phyloP scores from a whole-genome alignment of 2,329 filamentous ascomycete species.

The Phialophora chinensis region DNA sequence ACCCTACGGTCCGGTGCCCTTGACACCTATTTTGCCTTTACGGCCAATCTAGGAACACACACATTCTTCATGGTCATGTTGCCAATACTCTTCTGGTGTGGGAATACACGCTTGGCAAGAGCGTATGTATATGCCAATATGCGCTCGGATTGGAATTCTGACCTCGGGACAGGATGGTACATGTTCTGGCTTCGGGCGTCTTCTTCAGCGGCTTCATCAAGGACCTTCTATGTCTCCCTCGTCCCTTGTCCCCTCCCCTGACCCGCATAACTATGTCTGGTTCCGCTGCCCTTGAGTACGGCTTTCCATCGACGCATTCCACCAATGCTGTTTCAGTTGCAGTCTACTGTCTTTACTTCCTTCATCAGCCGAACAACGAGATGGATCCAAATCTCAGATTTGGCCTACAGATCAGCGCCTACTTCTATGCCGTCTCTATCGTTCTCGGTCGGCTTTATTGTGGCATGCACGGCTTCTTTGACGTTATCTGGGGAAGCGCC shows the following conservation, averaged over 20 bases:
- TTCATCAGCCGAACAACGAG: conserved; percentile 56
- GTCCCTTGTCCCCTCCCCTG: conserved; percentile 88
- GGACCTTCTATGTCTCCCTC: conserved; percentile 88
- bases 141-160: conserved; percentile 15
- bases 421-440: conserved; percentile 88
- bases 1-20: conserved; percentile 79
- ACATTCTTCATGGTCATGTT: conserved; percentile 98
- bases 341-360: conserved; percentile 76
- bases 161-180: conserved; percentile 57
- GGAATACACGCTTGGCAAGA: conserved; percentile 81
- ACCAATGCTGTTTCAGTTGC: conserved; percentile 96
- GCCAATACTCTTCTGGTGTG: conserved; percentile 96
- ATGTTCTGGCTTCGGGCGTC: conserved; percentile 77
- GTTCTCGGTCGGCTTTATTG: conserved; percentile 92
- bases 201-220: conserved; percentile 94
- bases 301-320: conserved; percentile 95
- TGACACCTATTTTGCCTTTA: conserved; percentile 96
- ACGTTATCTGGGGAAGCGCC: conserved; percentile 80
- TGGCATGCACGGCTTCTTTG: conserved; percentile 97
- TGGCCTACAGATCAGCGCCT: conserved; percentile 71
- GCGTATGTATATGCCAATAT: conserved; percentile 65
- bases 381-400: conserved; percentile 65
- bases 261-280: conserved; percentile 97
- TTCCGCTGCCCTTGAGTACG: conserved; percentile 92
- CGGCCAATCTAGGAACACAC: conserved; percentile 94